Conservation (phyloP, 441 rosid species). For the Mallotus japonicus region DNA sequence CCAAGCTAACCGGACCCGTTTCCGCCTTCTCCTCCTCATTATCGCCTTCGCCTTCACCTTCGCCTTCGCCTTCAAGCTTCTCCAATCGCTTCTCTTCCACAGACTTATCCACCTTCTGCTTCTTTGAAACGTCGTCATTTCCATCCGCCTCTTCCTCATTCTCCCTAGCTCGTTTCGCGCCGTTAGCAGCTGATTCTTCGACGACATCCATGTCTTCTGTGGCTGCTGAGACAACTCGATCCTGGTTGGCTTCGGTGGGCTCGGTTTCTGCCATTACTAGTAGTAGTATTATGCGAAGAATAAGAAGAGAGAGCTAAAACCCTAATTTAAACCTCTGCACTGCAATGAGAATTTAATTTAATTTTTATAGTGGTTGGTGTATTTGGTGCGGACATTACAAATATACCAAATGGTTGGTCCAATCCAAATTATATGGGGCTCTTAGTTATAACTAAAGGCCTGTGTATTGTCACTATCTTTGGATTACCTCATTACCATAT, state of each 20-base stretch:
- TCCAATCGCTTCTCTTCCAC: slow-evolving; percentile 46
- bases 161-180: slow-evolving; percentile 60
- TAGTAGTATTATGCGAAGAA: too few relatives aligned
- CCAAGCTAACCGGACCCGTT: slow-evolving; percentile 43
- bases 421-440: too few relatives aligned
- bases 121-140: slow-evolving; percentile 34
- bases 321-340: slow-evolving; percentile 5
- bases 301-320: neutral
- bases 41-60: slow-evolving; percentile 4
- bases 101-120: slow-evolving; percentile 49
- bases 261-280: slow-evolving; percentile 54
- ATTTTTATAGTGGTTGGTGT: neutral
- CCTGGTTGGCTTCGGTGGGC: slow-evolving; percentile 36
- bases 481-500: too few relatives aligned
- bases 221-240: slow-evolving; percentile 20
- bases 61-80: slow-evolving; percentile 13
- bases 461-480: too few relatives aligned
- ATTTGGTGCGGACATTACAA: neutral
- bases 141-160: slow-evolving; percentile 30
- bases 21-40: slow-evolving; percentile 41
- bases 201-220: slow-evolving; percentile 59
- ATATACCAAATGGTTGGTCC: too few relatives aligned
- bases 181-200: slow-evolving; percentile 29
- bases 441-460: too few relatives aligned
- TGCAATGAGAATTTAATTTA: too few relatives aligned